Evolutionary conservation across 2,329 filamentous ascomycete genomes (phyloP).

Genomic region (Pestalotiopsis sp.): DNA sequence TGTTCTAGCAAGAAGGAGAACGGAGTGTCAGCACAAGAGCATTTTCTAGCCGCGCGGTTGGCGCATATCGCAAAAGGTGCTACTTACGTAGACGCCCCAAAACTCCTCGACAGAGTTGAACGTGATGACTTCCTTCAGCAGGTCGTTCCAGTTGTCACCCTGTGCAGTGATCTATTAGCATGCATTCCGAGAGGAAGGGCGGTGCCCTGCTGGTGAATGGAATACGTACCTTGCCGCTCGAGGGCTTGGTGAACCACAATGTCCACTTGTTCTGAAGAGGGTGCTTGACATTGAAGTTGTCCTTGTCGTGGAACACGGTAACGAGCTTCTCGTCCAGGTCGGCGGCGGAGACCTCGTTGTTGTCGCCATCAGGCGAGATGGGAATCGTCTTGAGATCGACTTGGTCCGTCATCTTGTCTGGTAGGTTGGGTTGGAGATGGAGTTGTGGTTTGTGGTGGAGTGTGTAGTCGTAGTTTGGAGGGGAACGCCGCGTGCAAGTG

Average conservation of each 20-base stretch:
- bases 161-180: constrained; percentile 33
- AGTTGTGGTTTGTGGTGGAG: not conserved
- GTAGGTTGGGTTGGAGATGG: not conserved
- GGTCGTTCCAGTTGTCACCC: constrained; percentile 98
- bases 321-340: constrained; percentile 63
- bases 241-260: constrained; percentile 98
- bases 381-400: constrained; percentile 71
- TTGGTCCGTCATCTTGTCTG: constrained; percentile 49
- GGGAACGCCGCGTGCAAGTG: not conserved
- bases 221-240: constrained; percentile 80
- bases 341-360: constrained; percentile 46
- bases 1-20: constrained; percentile 69
- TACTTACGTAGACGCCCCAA: constrained; percentile 96
- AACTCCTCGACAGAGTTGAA: constrained; percentile 99
- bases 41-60: too few species aligned
- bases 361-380: constrained; percentile 65
- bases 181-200: constrained; percentile 10
- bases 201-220: constrained; percentile 8
- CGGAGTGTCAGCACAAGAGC: not conserved
- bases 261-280: constrained; percentile 98
- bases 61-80: not conserved
- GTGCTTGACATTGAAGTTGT: constrained; percentile 99
- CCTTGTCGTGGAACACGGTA: constrained; percentile 96
- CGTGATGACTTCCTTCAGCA: constrained; percentile 97
- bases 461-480: not conserved